Conservation (phyloP, 805 yeast genomes). For the Blastobotrys mokoenaii region DNA sequence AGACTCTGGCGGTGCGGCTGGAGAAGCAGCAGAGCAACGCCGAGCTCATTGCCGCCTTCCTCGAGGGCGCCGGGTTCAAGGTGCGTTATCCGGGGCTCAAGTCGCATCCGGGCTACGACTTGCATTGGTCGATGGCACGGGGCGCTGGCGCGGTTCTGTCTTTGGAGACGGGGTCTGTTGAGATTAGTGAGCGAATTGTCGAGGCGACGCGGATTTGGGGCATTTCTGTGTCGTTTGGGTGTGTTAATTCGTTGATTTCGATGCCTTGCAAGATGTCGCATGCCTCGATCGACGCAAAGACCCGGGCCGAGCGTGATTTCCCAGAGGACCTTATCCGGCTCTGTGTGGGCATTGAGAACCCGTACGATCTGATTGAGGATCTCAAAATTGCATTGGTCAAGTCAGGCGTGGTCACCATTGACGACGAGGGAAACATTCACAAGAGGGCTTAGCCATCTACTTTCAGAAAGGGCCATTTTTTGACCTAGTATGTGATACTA, state of each 20-base stretch:
- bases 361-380: conserved; percentile 75
- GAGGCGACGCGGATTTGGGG: conserved; percentile 72
- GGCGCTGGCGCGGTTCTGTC: conserved; percentile 89
- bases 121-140: conserved; percentile 66
- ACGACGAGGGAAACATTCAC: background rate
- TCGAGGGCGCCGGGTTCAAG: conserved; percentile 58
- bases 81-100: conserved; percentile 83
- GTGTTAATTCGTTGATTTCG: conserved; percentile 85
- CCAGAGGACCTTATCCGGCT: conserved; percentile 88
- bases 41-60: conserved; percentile 61
- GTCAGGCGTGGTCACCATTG: conserved; percentile 44
- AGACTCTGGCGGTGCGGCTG: conserved; percentile 76
- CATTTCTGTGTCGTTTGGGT: conserved; percentile 89
- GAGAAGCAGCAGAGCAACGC: conserved; percentile 86
- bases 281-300: conserved; percentile 86
- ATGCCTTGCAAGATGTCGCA: conserved; percentile 96
- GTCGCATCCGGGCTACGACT: conserved; percentile 70
- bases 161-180: conserved; percentile 76
- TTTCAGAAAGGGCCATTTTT: too few relatives aligned
- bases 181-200: conserved; percentile 59
- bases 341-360: conserved; percentile 85
- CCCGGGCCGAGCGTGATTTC: conserved; percentile 78
- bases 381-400: conserved; percentile 58
- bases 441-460: background rate
- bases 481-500: too few relatives aligned